Conservation (phyloP, 169 alveolate genomes). For the Blepharisma undulans region DNA sequence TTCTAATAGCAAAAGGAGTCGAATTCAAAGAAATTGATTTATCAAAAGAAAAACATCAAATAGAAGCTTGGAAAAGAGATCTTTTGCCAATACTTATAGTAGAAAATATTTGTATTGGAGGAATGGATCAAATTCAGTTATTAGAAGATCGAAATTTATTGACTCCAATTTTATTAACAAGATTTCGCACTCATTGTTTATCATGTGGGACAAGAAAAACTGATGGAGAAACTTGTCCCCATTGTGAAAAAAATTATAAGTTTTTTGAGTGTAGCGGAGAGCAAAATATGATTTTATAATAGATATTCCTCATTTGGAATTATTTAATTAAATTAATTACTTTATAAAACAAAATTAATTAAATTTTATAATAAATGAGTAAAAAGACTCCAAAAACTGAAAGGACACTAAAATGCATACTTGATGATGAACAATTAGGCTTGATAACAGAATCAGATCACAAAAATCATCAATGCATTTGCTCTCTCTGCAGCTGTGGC, state of each 20-base stretch:
- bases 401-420: background rate
- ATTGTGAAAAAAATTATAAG: background rate
- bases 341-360: no score
- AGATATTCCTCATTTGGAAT: background rate
- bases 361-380: background rate
- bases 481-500: constrained; percentile 23
- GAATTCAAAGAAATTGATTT: background rate
- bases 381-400: background rate
- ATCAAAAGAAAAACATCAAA: background rate
- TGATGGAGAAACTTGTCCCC: background rate
- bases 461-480: background rate
- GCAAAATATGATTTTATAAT: background rate
- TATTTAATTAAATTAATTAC: no score
- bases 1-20: background rate
- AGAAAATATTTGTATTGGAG: background rate
- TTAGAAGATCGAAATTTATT: background rate
- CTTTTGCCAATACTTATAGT: background rate
- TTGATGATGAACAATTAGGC: background rate
- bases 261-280: background rate
- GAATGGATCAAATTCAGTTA: background rate
- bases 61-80: background rate
- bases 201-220: background rate
- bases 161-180: background rate
- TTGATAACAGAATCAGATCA: constrained; percentile 36
- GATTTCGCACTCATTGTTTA: background rate